phyloP scores from a whole-genome alignment of 2,329 filamentous ascomycete genomes.

The Colletotrichum sp. region DNA sequence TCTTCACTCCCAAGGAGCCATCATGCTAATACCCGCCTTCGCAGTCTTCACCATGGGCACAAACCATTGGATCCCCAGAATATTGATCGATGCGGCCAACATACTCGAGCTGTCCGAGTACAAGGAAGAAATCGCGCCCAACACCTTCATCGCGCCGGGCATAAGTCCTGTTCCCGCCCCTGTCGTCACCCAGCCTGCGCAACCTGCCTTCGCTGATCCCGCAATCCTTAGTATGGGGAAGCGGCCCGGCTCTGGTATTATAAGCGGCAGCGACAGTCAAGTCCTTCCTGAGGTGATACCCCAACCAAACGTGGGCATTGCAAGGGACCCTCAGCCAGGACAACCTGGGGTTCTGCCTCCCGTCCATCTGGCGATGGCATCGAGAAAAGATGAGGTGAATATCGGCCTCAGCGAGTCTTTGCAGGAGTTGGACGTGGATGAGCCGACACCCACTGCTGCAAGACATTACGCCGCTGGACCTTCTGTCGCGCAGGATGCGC shows the following conservation, averaged over 20 bases:
- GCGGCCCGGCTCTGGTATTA: slow-evolving; percentile 36
- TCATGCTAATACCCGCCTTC: background rate
- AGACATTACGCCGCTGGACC: slow-evolving; percentile 13
- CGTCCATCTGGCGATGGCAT: background rate
- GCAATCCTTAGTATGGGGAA: slow-evolving; percentile 76
- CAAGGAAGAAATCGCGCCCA: slow-evolving; percentile 30
- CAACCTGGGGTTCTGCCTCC: slow-evolving; percentile 25
- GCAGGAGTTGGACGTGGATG: slow-evolving; percentile 27
- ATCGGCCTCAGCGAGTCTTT: slow-evolving; percentile 24
- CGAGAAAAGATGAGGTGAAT: background rate
- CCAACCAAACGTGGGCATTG: slow-evolving; percentile 35
- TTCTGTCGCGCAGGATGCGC: background rate
- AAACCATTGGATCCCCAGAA: slow-evolving; percentile 40
- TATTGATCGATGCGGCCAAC: slow-evolving; percentile 51
- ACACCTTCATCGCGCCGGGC: slow-evolving; percentile 30
- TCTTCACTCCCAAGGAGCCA: background rate
- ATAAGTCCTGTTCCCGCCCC: slow-evolving; percentile 29
- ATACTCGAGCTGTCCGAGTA: slow-evolving; percentile 51
- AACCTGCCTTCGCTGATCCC: slow-evolving; percentile 73
- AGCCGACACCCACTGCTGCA: slow-evolving; percentile 21
- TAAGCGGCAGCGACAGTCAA: slow-evolving; percentile 22
- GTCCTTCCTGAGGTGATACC: slow-evolving; percentile 7
- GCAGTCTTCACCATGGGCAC: slow-evolving; percentile 44
- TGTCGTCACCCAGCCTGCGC: slow-evolving; percentile 29
- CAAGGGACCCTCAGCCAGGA: slow-evolving; percentile 30